Evolutionary conservation across 2,329 filamentous ascomycete genomes (phyloP).

Genomic region (Apiospora aurea): DNA sequence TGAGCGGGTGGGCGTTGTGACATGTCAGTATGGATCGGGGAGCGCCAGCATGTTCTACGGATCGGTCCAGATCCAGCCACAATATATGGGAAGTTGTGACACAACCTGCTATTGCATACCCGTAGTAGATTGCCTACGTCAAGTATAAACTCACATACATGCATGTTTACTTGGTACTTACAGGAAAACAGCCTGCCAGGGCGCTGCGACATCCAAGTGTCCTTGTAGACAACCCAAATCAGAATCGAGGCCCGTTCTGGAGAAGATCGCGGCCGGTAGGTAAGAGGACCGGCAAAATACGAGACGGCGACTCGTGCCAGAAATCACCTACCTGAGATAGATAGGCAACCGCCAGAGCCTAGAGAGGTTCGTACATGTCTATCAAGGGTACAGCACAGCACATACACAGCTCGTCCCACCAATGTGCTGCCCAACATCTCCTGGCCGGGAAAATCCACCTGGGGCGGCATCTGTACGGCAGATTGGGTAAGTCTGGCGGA

Average conservation of each 20-base stretch:
- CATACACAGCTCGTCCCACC: not conserved
- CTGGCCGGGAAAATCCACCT: not conserved
- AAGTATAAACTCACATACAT: not conserved
- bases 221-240: not conserved
- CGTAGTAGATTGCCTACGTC: not conserved
- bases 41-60: not conserved
- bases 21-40: not conserved
- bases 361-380: not conserved
- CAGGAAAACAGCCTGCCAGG: not conserved
- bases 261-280: not conserved
- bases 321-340: not conserved
- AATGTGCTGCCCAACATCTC: not conserved
- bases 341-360: not conserved
- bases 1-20: not conserved
- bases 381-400: not conserved
- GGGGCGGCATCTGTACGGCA: not conserved
- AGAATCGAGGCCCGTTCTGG: not conserved
- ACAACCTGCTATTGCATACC: not conserved
- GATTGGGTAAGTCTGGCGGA: not conserved
- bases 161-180: no score
- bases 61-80: conserved; percentile 16
- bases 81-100: not conserved
- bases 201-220: not conserved
- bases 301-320: not conserved
- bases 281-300: not conserved